Base-by-base conservation (phyloP, 345 rosid genomes). In the Heritiera littoralis region DNA sequence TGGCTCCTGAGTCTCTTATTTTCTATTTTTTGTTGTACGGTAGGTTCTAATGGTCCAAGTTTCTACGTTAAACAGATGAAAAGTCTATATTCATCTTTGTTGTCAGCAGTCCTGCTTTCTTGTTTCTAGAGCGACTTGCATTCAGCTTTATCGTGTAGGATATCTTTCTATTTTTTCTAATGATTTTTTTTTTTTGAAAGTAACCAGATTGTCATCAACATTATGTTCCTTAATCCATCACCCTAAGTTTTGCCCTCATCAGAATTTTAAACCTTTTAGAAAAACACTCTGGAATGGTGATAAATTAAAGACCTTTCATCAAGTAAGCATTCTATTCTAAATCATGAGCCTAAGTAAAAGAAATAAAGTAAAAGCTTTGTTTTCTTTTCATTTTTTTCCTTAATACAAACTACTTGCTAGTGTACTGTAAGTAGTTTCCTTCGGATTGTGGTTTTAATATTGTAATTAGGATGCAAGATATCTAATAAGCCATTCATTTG, bases 41-140 rank as follows among this genome's bases (percentile, higher is more conserved):
- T 35, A 65, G 68, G 43, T 35, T 65, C 69, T 65, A 38, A 40
- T 17, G 46, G 12, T 65, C 69, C 45, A 65, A 65, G 69, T 65
- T 14, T 35, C 11, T 35, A 23, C 35, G 64, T 59, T 23, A 23
- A 59, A 59, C 35, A 59, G 28, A 59, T 59, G 64, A 59, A 3
- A 1, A 56, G 10, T 56, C 3, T n/a, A 10, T 59, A 20, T 59
- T 9, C 15, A 23, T 60, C 65, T 60, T 60, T 10, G 65, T 28
- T 20, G 65, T 28, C 15, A 28, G 10, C 6, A 23, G 7, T 20
- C 35, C 65, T 60, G 65, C 65, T 28, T 60, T 60, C 35, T 13
- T 60, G 65, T 60, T 60, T 28, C 64, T 60, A 23, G 65, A 23
- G 15, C 38, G 3, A 38, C 15, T 60, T 60, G 64, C 6, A 60